Conservation (phyloP, 164 flowering plant genomes). For the Dillenia suffruticosa region DNA sequence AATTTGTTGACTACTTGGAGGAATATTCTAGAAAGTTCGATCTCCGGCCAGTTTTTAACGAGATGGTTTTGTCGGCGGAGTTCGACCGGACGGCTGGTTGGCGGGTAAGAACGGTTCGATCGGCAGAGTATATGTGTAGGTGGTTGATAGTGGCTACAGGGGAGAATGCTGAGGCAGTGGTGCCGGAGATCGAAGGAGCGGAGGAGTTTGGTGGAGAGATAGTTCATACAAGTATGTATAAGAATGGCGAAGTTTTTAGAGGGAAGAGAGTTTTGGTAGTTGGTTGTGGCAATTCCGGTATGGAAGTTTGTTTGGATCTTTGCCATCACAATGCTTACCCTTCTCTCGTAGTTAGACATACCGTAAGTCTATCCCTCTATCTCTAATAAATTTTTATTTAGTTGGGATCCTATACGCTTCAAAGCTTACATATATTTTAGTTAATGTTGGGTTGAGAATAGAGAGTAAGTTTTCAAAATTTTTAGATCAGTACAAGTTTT, state of each 20-base stretch:
- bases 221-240: slow-evolving; percentile 69
- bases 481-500: no score
- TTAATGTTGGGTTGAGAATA: no score
- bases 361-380: slow-evolving; percentile 39
- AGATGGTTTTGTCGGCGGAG: slow-evolving; percentile 39
- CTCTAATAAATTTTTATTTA: no score
- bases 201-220: slow-evolving; percentile 53
- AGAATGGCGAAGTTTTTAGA: slow-evolving; percentile 43
- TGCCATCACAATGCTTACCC: slow-evolving; percentile 70
- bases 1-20: slow-evolving; percentile 44
- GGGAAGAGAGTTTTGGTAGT: slow-evolving; percentile 77
- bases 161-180: slow-evolving; percentile 41
- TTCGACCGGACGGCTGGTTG: slow-evolving; percentile 41
- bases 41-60: slow-evolving; percentile 37
- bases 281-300: slow-evolving; percentile 96
- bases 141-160: slow-evolving; percentile 77
- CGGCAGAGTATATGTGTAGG: background rate
- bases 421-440: no score
- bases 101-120: slow-evolving; percentile 33
- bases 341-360: slow-evolving; percentile 70
- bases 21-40: slow-evolving; percentile 37
- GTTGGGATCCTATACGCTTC: no score
- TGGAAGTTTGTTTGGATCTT: slow-evolving; percentile 95
- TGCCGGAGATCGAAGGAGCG: slow-evolving; percentile 62
- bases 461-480: no score